Conservation (phyloP, 176 grass and related monocot species). For the barley (Hordeum vulgare) region MorexV3_pseudomolecules_assembly NC_058520.1:423669182-423669681, state of each 20-base stretch:
- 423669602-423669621: constrained; percentile 35
- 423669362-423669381: constrained; percentile 83
- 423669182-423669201: neutral
- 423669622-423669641: constrained; percentile 82
- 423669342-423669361: constrained; percentile 3
- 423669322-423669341: constrained; percentile 14
- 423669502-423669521: constrained; percentile 46
- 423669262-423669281: neutral
- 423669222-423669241: neutral
- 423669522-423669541: constrained; percentile 40
- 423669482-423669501: constrained; percentile 8
- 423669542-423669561: constrained; percentile 39
- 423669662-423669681: constrained; percentile 60
- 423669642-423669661: constrained; percentile 64
- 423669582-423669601: constrained; percentile 50
- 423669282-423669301: neutral
- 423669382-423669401: constrained; percentile 75
- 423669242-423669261: neutral
- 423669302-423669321: neutral
- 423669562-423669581: constrained; percentile 49
- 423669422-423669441: constrained; percentile 89
- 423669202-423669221: neutral
- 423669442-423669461: constrained; percentile 81
- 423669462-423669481: constrained; percentile 50
- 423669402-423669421: constrained; percentile 74